A percentile compares a stretch with the other conserved stretches of the same genome.
Evolutionary conservation across 768 basidiomycete genomes (phyloP).

Genomic region (Tulasnella sp.): DNA sequence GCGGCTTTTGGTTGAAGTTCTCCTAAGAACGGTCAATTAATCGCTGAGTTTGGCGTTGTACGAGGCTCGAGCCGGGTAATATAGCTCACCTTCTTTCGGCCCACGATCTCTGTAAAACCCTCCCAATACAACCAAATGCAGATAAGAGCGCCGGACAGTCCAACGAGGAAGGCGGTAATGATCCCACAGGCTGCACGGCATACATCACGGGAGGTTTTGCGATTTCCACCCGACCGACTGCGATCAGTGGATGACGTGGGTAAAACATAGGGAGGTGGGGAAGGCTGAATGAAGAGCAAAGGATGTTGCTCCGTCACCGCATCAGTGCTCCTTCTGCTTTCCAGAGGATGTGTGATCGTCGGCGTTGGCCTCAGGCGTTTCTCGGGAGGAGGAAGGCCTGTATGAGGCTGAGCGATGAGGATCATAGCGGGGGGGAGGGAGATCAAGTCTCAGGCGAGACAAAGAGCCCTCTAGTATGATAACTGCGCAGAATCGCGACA

Average conservation of each 20-base stretch:
- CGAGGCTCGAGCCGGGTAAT: not conserved
- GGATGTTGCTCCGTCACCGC: not conserved
- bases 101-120: not conserved
- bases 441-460: constrained; percentile 13
- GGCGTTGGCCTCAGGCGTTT: constrained; percentile 6
- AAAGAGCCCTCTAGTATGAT: constrained; percentile 4
- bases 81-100: not conserved
- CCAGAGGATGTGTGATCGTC: not conserved
- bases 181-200: not conserved
- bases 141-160: not conserved
- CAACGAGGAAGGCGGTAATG: not conserved
- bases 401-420: constrained; percentile 18
- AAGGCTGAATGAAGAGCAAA: not conserved
- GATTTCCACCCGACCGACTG: not conserved
- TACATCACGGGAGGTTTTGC: not conserved
- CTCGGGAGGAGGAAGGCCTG: not conserved
- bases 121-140: constrained; percentile 1
- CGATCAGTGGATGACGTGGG: not conserved
- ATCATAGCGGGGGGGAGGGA: not conserved
- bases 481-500: not conserved
- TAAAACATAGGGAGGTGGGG: constrained; percentile 1
- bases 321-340: not conserved
- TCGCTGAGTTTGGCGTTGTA: not conserved
- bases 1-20: not conserved
- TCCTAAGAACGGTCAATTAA: not conserved